Evolutionary conservation across 2,329 filamentous ascomycete genomes (phyloP), one percentile per base, ranked within the genome.

Genomic region (Nemania serpens): DNA sequence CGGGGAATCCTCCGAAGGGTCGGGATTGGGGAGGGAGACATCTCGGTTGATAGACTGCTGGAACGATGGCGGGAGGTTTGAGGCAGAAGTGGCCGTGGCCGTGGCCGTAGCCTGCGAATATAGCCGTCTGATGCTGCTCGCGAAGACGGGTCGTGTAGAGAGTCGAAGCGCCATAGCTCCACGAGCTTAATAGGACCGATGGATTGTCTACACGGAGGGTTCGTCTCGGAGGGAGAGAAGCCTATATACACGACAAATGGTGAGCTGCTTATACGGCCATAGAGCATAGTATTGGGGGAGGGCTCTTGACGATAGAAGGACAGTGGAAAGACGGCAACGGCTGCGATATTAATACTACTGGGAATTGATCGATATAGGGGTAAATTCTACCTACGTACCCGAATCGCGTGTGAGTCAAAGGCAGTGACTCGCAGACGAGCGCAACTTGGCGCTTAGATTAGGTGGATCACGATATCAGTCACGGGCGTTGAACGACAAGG

Each of bases 11-110:
- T 68, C 69, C 2, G 70, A 52, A 2, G 73, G 72, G 48, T 75
- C 72, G 37, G 71, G 70, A 46, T 74, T 73, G 41, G 71, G 68
- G 13, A 75, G 65, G 45, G 69, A 61, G 25, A 72, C 68, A 45
- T 74, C 72, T 25, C 63, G 69, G 15, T 63, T 59, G 46, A 70
- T 69, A 41, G 69, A 66, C 46, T 68, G 58, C 58, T 70, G 63
- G 15, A 64, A 54, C 36, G 69, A 60, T 41, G 66, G 66, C 22
- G 70, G 64, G 41, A 70, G 62, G 55, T 69, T 74, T 42, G 71
- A 72, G 12, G 64, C 22, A 29, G 63, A 42, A 12, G 39, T 25
- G 11, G 66, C 10, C 13, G 29, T 54, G 29, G 66, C 33, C 22
- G 61, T 48, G 7, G 66, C 56, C n/a, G 43, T 60, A 33, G 66